phyloP scores from a whole-genome alignment of 108 stramenopile species.

The Seminavis robusta region DNA sequence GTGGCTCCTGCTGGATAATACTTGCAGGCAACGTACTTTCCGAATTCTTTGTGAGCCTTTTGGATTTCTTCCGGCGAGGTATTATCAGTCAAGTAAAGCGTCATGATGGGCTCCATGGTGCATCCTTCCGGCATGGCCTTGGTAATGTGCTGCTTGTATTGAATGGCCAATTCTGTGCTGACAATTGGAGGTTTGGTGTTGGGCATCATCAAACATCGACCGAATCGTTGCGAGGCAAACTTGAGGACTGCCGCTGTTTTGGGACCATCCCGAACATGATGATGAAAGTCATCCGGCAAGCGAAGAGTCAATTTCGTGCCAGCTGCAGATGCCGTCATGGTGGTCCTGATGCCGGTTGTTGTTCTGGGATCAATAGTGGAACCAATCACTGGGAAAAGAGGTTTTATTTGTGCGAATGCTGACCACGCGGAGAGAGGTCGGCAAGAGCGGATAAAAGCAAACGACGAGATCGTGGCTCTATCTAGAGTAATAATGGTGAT shows the following conservation, averaged over 20 bases:
- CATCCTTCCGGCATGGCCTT: constrained; percentile 23
- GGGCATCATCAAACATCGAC: constrained; percentile 93
- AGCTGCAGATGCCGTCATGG: too few relatives aligned
- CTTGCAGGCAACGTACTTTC: constrained; percentile 87
- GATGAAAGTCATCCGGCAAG: constrained; percentile 95
- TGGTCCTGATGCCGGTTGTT: too few relatives aligned
- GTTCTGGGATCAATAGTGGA: too few relatives aligned
- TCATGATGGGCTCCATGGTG: constrained; percentile 90
- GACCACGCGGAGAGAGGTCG: too few relatives aligned
- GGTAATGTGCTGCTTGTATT: constrained; percentile 87
- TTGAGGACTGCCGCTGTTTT: constrained; percentile 49
- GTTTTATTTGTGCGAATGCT: too few relatives aligned
- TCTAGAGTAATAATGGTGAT: too few relatives aligned
- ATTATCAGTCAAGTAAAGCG: constrained; percentile 94
- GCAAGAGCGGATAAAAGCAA: too few relatives aligned
- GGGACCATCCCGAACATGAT: constrained; percentile 91
- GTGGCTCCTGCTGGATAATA: constrained; percentile 99
- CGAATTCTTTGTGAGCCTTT: constrained; percentile 68
- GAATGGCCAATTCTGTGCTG: constrained; percentile 82
- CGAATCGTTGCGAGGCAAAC: constrained; percentile 77
- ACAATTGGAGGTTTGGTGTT: constrained; percentile 97
- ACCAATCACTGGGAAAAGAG: too few relatives aligned
- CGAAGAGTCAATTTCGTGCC: constrained; percentile 48
- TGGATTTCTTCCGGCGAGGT: constrained; percentile 92
- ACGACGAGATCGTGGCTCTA: too few relatives aligned